Base-by-base conservation (phyloP, 768 basidiomycete species). In the Inosperma sp. region DNA sequence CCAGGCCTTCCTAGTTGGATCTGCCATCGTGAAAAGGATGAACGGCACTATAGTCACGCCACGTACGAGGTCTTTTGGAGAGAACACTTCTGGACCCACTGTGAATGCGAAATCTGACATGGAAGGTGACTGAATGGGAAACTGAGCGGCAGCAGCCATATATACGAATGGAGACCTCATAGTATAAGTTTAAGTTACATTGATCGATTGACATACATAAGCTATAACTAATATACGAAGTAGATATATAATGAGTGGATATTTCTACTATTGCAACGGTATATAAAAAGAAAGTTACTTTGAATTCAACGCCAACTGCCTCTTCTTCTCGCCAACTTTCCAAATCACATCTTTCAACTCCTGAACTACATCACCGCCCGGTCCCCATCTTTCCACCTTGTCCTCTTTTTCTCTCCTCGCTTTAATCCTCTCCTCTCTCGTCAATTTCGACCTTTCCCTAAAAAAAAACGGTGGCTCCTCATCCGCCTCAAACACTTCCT, bases 291-390 rank as follows among this genome's bases (percentile, higher is more conserved):
- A n/a, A n/a, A n/a, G n/a, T n/a, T n/a, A n/a, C n/a, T n/a, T n/a
- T n/a, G n/a, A n/a, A n/a, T n/a, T n/a, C n/a, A n/a, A n/a, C 35
- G 63, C 62, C 75, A 84, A 72, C 65, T 73, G 75, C 53, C 84
- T 68, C 63, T 82, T 72, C 59, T 75, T 73, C 67, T 90, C 85
- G 26, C 87, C 79, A 7, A 91, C 88, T 64, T 88, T 85, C 86
- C 85, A 88, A 25, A 91, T 91, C 9, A 91, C 88, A 58, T 90
- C 88, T 64, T 86, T 88, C 55, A 91, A 70, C 64, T 91, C 88
- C 63, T 88, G 82, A 5, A 91, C 86, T 29, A 91, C 87, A 54
- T 90, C 88, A 1, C 82, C 83, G 4, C 81, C 80, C 6, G 85
- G 87, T 0, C 85, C 86, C 83, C 84, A 83, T 39, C 40, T 49